phyloP scores from a whole-genome alignment of 345 rosid species.

The Populus alba region DNA sequence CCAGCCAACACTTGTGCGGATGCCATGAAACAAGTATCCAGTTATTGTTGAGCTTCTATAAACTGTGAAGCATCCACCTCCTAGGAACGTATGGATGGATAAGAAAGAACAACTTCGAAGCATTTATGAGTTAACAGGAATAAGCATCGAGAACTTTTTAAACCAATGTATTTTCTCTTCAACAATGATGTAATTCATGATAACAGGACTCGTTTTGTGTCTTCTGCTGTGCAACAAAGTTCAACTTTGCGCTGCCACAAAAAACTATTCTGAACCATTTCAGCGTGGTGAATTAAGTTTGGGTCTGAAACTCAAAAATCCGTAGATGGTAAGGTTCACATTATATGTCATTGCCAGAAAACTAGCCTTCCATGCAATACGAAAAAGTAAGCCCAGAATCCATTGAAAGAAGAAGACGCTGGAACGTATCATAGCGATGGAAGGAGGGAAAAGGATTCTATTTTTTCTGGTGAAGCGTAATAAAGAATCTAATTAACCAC shows the following conservation, averaged over 20 bases:
- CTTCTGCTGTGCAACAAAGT: not conserved
- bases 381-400: too few relatives aligned
- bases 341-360: too few relatives aligned
- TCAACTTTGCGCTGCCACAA: not conserved
- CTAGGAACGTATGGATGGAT: not conserved
- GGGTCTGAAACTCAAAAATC: too few relatives aligned
- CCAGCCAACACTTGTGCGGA: slow-evolving; percentile 61
- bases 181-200: not conserved
- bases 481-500: too few relatives aligned
- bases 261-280: not conserved
- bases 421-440: too few relatives aligned
- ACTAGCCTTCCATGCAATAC: too few relatives aligned
- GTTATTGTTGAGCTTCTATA: slow-evolving; percentile 38
- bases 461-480: too few relatives aligned
- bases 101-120: not conserved
- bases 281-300: not conserved
- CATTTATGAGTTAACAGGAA: not conserved
- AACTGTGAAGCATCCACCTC: slow-evolving; percentile 15
- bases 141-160: not conserved
- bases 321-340: too few relatives aligned
- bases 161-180: not conserved
- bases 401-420: too few relatives aligned
- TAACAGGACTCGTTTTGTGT: not conserved
- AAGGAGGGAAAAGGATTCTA: too few relatives aligned
- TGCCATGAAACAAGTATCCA: slow-evolving; percentile 56